phyloP scores from a whole-genome alignment of 2,329 filamentous ascomycete species.

The Fusarium sp. region DNA sequence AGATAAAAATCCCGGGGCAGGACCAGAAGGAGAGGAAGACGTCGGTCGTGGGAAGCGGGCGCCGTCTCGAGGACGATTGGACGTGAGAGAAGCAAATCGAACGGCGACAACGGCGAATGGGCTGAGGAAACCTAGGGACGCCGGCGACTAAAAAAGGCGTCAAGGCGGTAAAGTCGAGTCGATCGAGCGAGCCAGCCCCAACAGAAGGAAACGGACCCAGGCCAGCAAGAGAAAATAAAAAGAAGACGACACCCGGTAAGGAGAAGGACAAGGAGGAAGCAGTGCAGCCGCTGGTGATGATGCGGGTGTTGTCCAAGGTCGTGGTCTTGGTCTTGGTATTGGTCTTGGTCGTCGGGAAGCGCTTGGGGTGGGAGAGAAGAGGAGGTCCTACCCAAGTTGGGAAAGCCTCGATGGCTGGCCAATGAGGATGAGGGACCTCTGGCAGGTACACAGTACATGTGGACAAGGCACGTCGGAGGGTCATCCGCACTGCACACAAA shows the following conservation, averaged over 20 bases:
- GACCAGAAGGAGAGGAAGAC: neutral
- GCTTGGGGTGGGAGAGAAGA: conserved; percentile 37
- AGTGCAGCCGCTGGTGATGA: conserved; percentile 32
- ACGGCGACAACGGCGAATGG: conserved; percentile 26
- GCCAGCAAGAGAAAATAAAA: conserved; percentile 11
- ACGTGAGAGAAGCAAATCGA: conserved; percentile 33
- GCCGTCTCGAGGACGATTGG: conserved; percentile 31
- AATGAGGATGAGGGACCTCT: conserved; percentile 13
- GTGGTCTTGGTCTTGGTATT: conserved; percentile 27
- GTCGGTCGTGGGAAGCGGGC: conserved; percentile 26
- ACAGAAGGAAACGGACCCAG: conserved; percentile 26
- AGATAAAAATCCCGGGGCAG: conserved; percentile 11
- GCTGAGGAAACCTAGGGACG: conserved; percentile 28
- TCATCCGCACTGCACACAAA: neutral
- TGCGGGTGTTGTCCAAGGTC: conserved; percentile 34
- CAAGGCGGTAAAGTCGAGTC: conserved; percentile 22
- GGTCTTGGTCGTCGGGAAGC: conserved; percentile 29
- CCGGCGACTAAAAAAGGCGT: conserved; percentile 4
- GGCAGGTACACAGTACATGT: conserved; percentile 27
- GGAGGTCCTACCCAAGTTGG: conserved; percentile 39
- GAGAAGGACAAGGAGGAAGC: conserved; percentile 19
- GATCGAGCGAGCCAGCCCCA: conserved; percentile 17
- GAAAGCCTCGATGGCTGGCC: conserved; percentile 27
- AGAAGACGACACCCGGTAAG: conserved; percentile 12
- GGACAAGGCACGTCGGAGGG: neutral